Percentiles rank a stretch among this genome's conserved stretches.
Evolutionary conservation across 202 grass and related monocot genomes (phyloP).

Genomic region (Dendrocalamus latiflorus): DNA sequence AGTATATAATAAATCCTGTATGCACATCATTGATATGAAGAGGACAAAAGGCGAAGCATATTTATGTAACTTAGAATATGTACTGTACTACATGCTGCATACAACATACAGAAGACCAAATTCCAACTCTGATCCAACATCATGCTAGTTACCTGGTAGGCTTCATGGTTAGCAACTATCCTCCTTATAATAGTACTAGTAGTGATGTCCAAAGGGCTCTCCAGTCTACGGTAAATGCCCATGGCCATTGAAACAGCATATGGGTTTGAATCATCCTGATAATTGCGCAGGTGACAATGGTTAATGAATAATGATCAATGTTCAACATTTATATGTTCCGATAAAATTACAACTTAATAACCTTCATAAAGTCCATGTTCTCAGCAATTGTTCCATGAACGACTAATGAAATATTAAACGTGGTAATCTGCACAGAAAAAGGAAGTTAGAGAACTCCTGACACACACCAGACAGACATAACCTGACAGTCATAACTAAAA

Average conservation of each 20-base stretch:
- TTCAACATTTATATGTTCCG: constrained; percentile 1
- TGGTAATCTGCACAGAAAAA: constrained; percentile 63
- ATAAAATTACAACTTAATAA: constrained; percentile 32
- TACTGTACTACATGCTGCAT: not conserved
- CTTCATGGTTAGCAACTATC: constrained; percentile 98
- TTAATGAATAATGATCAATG: constrained; percentile 27
- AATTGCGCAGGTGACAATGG: constrained; percentile 5
- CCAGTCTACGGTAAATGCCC: constrained; percentile 70
- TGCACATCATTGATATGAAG: constrained; percentile 23
- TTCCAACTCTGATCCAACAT: not conserved
- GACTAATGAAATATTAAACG: constrained; percentile 88
- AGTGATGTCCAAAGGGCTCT: constrained; percentile 93
- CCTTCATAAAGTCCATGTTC: constrained; percentile 82
- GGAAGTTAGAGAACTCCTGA: constrained; percentile 12
- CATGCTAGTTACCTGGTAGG: constrained; percentile 70
- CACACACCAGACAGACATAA: not conserved
- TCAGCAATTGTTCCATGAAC: constrained; percentile 89
- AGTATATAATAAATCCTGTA: constrained; percentile 2
- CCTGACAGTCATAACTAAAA: not conserved
- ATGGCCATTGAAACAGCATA: constrained; percentile 76
- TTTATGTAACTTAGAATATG: constrained; percentile 1
- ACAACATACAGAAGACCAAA: constrained; percentile 12
- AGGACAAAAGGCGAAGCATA: constrained; percentile 17
- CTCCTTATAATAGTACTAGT: constrained; percentile 96
- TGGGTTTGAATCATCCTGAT: constrained; percentile 68